These are phyloP conservation scores for Tricholoma matsutake DNA, from an alignment of 768 basidiomycete genomes.

Conservation along the genomic window DNA sequence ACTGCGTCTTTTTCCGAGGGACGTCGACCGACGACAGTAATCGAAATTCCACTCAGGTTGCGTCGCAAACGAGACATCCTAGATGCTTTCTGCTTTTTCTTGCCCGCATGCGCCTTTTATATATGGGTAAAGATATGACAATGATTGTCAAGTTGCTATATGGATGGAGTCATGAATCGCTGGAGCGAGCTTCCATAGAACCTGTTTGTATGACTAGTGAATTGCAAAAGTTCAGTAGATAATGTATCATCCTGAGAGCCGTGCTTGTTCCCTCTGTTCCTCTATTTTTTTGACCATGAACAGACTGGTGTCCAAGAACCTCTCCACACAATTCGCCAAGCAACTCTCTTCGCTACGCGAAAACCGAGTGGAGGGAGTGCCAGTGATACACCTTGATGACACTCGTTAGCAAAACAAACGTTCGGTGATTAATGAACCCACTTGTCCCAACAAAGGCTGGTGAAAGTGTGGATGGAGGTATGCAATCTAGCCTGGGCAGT, in stretches of 20 bases:
- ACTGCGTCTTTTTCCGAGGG: slow-evolving; percentile 42
- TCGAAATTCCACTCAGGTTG: slow-evolving; percentile 61
- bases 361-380: slow-evolving; percentile 75
- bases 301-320: slow-evolving; percentile 85
- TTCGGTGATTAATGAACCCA: slow-evolving; percentile 36
- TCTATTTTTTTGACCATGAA: slow-evolving; percentile 75
- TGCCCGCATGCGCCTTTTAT: slow-evolving; percentile 52
- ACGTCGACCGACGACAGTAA: slow-evolving; percentile 20
- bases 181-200: not conserved
- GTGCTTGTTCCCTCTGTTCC: slow-evolving; percentile 34
- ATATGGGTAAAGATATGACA: slow-evolving; percentile 42
- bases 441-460: slow-evolving; percentile 92
- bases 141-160: slow-evolving; percentile 9
- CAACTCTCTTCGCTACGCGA: slow-evolving; percentile 79
- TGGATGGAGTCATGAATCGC: not conserved
- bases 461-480: slow-evolving; percentile 70
- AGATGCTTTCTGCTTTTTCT: slow-evolving; percentile 70
- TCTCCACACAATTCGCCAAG: slow-evolving; percentile 85
- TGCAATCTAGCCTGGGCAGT: slow-evolving; percentile 48
- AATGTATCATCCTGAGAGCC: slow-evolving; percentile 6
- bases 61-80: slow-evolving; percentile 51
- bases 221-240: not conserved
- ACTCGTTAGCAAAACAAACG: slow-evolving; percentile 3
- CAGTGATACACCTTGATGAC: slow-evolving; percentile 67
- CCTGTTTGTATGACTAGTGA: not conserved